Conservation (phyloP, 495 filamentous ascomycete species). For the Penicillium ochrochloron region DNA sequence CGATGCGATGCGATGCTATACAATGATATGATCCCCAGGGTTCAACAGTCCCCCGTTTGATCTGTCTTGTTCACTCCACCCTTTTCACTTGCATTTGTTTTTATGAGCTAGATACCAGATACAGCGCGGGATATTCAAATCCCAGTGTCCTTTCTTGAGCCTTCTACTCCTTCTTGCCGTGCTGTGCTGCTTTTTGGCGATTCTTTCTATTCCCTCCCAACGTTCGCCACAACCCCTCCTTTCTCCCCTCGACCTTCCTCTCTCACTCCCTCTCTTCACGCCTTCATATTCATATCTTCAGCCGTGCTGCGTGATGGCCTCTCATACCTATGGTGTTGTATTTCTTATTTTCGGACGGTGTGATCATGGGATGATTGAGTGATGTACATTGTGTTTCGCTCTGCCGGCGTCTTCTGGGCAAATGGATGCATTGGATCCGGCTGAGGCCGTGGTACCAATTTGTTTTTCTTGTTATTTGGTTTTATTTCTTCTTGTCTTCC, state of each 20-base stretch:
- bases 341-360: constrained; percentile 13
- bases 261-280: constrained; percentile 2
- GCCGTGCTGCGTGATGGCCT: constrained; percentile 14
- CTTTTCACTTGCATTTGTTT: constrained; percentile 25
- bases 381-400: constrained; percentile 35
- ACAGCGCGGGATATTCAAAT: constrained; percentile 26
- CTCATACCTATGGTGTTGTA: constrained; percentile 20
- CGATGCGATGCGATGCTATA: background rate
- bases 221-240: background rate
- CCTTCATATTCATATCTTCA: background rate
- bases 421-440: constrained; percentile 33
- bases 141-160: constrained; percentile 16
- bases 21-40: background rate
- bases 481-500: constrained; percentile 5
- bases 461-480: constrained; percentile 21
- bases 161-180: constrained; percentile 16
- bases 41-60: background rate
- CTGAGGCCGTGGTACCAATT: constrained; percentile 17
- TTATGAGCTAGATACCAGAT: constrained; percentile 49
- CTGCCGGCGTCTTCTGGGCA: constrained; percentile 31
- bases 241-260: background rate
- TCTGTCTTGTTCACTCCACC: constrained; percentile 2
- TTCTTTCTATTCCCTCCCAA: constrained; percentile 1
- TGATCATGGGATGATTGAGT: constrained; percentile 23
- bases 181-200: constrained; percentile 22